A percentile compares a stretch with the other conserved stretches of the same genome.
Evolutionary conservation across 192 early-diverging fungal species (phyloP).

Genomic region (Martensiomyces pterosporus): DNA sequence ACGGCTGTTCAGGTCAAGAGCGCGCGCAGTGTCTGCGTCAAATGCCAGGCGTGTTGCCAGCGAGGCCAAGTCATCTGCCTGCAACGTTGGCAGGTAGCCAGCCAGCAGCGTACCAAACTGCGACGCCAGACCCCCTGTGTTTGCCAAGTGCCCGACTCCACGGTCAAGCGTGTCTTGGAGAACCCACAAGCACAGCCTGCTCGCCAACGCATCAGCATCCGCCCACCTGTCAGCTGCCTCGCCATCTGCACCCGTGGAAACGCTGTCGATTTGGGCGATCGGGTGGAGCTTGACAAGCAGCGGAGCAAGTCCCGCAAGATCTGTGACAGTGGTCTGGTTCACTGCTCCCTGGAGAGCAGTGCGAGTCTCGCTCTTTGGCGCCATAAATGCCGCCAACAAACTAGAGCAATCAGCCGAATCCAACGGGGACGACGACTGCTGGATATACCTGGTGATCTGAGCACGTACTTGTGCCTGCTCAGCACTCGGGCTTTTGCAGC

Average conservation of each 20-base stretch:
- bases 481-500: not conserved
- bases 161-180: not conserved
- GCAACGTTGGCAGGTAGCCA: conserved; percentile 1
- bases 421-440: conserved; percentile 4
- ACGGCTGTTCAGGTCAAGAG: conserved; percentile 8
- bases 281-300: not conserved
- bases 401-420: not conserved
- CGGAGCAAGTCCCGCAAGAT: conserved; percentile 6
- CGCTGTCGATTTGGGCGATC: no score
- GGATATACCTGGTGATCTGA: conserved; percentile 5
- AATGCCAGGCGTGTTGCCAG: conserved; percentile 11
- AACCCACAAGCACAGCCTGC: conserved; percentile 12
- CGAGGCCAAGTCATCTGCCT: conserved; percentile 2
- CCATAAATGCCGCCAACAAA: not conserved
- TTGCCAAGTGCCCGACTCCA: not conserved
- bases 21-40: conserved; percentile 1
- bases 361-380: conserved; percentile 5
- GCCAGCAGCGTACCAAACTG: conserved; percentile 1
- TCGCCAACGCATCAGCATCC: not conserved
- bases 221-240: no score
- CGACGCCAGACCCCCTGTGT: not conserved
- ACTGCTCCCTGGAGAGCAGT: not conserved
- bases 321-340: not conserved
- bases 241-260: no score
- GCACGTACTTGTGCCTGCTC: conserved; percentile 18